phyloP scores from a whole-genome alignment of 164 flowering plant species.

The Liriodendron chinense region DNA sequence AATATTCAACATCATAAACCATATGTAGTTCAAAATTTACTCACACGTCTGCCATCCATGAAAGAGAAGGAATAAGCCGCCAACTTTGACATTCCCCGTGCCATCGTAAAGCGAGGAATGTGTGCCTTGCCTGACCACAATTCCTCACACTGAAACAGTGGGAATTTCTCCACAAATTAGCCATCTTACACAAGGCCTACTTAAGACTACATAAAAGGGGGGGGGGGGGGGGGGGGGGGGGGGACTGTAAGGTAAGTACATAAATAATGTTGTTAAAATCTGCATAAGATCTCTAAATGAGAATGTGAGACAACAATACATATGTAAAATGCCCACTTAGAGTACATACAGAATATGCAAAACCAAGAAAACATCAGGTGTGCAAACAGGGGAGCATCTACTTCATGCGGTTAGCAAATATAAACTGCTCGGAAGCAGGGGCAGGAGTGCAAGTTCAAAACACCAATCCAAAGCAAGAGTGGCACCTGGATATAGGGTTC shows the following conservation, averaged over 20 bases:
- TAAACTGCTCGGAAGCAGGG: not conserved
- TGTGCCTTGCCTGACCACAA: conserved; percentile 84
- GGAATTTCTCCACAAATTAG: not conserved
- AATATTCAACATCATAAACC: not conserved
- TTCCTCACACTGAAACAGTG: conserved; percentile 51
- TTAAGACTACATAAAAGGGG: not conserved
- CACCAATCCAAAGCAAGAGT: not conserved
- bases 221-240: too few relatives aligned
- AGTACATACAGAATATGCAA: not conserved
- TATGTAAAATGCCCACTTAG: not conserved
- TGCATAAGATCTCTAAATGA: not conserved
- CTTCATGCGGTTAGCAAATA: not conserved
- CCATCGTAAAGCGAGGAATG: conserved; percentile 63
- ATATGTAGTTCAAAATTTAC: conserved; percentile 12
- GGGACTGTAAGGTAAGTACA: not conserved
- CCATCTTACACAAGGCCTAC: not conserved
- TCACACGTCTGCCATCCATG: conserved; percentile 79
- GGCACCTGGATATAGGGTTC: not conserved
- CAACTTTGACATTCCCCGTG: conserved; percentile 51
- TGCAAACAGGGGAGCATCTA: not conserved
- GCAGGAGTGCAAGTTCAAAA: not conserved
- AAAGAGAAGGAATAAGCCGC: conserved; percentile 63
- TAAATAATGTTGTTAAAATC: not conserved
- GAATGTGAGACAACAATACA: not conserved
- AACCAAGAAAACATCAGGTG: not conserved